These are phyloP conservation scores for Cucurbitaria berberidis DNA, from an alignment of 2,329 filamentous ascomycete species.

Conservation along the genomic window DNA sequence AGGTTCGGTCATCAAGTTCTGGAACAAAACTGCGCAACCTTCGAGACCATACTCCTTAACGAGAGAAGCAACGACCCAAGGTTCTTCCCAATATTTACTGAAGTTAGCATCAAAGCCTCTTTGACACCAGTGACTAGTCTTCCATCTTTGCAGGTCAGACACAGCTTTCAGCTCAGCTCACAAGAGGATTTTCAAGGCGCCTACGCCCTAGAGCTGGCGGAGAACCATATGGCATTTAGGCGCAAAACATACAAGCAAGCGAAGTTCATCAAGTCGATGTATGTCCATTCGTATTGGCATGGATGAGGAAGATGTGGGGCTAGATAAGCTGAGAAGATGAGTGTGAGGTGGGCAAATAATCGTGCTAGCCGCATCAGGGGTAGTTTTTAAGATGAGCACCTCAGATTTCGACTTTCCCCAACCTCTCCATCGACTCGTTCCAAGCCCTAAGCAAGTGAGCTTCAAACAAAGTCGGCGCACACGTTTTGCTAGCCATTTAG, in stretches of 20 bases:
- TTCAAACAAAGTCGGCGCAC: no score
- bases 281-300: no score
- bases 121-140: neutral
- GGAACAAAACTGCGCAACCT: neutral
- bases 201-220: neutral
- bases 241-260: neutral
- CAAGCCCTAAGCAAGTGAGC: no score
- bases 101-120: neutral
- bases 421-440: neutral
- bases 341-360: neutral
- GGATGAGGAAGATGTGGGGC: no score
- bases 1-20: conserved; percentile 2
- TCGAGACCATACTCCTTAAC: neutral
- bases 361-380: neutral
- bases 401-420: neutral
- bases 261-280: neutral
- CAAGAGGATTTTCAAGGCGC: no score
- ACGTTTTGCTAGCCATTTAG: neutral
- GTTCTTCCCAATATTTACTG: neutral
- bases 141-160: no score
- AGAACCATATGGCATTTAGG: neutral
- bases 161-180: no score
- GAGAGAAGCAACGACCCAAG: neutral
- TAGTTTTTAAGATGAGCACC: neutral
- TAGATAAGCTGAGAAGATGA: no score